These are phyloP conservation scores for Leavenworthia alabamica DNA, from an alignment of 345 rosid species.

Conservation along the genomic window DNA sequence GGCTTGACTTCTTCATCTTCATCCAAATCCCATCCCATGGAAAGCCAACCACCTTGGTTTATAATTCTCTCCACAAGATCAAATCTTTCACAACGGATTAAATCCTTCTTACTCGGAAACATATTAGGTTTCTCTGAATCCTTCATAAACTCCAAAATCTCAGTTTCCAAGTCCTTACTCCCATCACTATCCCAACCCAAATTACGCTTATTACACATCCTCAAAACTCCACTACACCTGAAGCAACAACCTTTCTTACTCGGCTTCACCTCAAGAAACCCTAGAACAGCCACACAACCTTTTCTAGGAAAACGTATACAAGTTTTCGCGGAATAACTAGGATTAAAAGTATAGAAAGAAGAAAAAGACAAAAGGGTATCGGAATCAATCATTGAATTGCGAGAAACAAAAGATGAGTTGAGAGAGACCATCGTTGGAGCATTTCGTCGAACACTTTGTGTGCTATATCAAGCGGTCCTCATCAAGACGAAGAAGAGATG, in stretches of 20 bases:
- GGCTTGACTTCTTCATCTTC: conserved; percentile 23
- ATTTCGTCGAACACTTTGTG: conserved; percentile 64
- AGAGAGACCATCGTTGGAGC: conserved; percentile 79
- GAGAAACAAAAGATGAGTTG: conserved; percentile 27
- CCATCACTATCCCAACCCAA: conserved; percentile 40
- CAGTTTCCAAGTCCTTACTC: conserved; percentile 53
- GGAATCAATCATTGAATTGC: conserved; percentile 27
- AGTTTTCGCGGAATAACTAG: conserved; percentile 6
- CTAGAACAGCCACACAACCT: conserved; percentile 20
- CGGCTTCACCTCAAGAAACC: conserved; percentile 30
- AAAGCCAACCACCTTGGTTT: conserved; percentile 77
- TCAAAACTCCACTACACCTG: conserved; percentile 37
- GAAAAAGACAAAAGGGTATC: conserved; percentile 20
- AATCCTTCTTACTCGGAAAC: conserved; percentile 67
- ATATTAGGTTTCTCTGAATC: conserved; percentile 47
- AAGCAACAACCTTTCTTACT: conserved; percentile 30
- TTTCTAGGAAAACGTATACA: background rate
- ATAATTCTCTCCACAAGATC: conserved; percentile 67
- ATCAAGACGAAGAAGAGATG: too few species aligned
- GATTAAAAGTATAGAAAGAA: conserved; percentile 1
- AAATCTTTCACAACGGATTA: conserved; percentile 56
- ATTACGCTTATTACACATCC: conserved; percentile 36
- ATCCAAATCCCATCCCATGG: conserved; percentile 80
- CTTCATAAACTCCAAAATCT: conserved; percentile 82
- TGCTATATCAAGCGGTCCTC: background rate